These are phyloP conservation scores for Globisporangium polare DNA, from an alignment of 352 stramenopile species.

Conservation along the genomic window DNA sequence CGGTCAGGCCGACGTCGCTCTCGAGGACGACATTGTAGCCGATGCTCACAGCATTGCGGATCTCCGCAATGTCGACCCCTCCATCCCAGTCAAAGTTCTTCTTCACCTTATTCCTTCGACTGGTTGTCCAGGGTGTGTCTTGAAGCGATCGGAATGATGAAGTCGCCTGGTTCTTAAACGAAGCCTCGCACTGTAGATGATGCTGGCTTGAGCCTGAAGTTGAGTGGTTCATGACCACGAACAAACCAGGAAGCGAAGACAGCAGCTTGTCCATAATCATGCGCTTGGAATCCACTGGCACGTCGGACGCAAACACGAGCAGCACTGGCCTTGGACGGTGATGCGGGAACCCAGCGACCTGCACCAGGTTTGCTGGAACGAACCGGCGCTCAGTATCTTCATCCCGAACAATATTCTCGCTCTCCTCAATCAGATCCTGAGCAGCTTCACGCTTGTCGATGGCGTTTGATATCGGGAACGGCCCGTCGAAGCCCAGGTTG, in stretches of 20 bases:
- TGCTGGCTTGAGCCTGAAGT: neutral
- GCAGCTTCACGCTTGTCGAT: slow-evolving; percentile 34
- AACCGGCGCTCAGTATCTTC: slow-evolving; percentile 50
- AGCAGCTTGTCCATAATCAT: slow-evolving; percentile 41
- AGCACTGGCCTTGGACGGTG: slow-evolving; percentile 54
- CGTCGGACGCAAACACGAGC: slow-evolving; percentile 63
- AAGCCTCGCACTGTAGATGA: neutral
- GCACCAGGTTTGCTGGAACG: slow-evolving; percentile 45
- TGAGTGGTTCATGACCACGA: slow-evolving; percentile 58
- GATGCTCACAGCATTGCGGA: slow-evolving; percentile 33
- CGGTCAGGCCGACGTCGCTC: slow-evolving; percentile 67
- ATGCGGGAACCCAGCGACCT: slow-evolving; percentile 23
- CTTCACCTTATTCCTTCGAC: neutral
- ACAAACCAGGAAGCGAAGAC: slow-evolving; percentile 56
- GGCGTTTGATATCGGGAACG: slow-evolving; percentile 34
- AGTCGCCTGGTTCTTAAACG: neutral
- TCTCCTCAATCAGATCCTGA: slow-evolving; percentile 31
- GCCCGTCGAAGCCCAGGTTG: slow-evolving; percentile 7
- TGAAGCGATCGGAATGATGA: slow-evolving; percentile 16
- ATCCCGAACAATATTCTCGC: slow-evolving; percentile 27
- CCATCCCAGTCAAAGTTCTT: slow-evolving; percentile 11
- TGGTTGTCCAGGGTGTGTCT: neutral
- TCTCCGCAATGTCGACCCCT: slow-evolving; percentile 24
- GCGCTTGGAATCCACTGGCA: slow-evolving; percentile 37
- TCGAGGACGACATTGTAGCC: slow-evolving; percentile 72